phyloP scores from a whole-genome alignment of 202 grass and related monocot genomes.

The Cymbopogon flexuosus region DNA sequence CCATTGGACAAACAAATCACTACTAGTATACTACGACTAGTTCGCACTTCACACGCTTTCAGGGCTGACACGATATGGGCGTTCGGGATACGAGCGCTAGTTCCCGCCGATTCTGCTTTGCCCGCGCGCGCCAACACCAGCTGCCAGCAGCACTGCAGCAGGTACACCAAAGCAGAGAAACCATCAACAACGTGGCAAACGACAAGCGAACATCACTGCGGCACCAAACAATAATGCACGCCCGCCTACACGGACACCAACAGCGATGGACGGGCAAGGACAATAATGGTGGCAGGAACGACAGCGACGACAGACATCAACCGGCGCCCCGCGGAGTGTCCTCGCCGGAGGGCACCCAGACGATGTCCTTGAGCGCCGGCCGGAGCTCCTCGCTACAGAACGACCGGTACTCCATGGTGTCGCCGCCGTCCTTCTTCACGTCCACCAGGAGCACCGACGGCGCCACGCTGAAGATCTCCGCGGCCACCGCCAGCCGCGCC shows the following conservation, averaged over 20 bases:
- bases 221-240: slow-evolving; percentile 38
- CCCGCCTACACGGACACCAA: background rate
- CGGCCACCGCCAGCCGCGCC: slow-evolving; percentile 31
- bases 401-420: slow-evolving; percentile 51
- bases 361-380: slow-evolving; percentile 59
- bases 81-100: background rate
- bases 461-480: slow-evolving; percentile 62
- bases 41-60: too few relatives aligned
- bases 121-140: background rate
- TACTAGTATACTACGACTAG: too few relatives aligned
- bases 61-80: too few relatives aligned
- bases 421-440: slow-evolving; percentile 37
- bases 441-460: slow-evolving; percentile 30
- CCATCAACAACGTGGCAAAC: background rate
- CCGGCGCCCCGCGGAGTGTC: background rate
- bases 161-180: background rate
- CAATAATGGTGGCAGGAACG: slow-evolving; percentile 9
- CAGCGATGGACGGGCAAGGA: background rate
- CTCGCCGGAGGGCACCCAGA: slow-evolving; percentile 43
- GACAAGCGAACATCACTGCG: background rate
- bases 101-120: slow-evolving; percentile 6
- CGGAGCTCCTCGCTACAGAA: slow-evolving; percentile 59
- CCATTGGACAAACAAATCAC: too few relatives aligned
- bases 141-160: background rate
- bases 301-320: slow-evolving; percentile 24